Evolutionary conservation across 176 grass and related monocot genomes (phyloP).

Genomic region (Alopecurus myosuroides): DNA sequence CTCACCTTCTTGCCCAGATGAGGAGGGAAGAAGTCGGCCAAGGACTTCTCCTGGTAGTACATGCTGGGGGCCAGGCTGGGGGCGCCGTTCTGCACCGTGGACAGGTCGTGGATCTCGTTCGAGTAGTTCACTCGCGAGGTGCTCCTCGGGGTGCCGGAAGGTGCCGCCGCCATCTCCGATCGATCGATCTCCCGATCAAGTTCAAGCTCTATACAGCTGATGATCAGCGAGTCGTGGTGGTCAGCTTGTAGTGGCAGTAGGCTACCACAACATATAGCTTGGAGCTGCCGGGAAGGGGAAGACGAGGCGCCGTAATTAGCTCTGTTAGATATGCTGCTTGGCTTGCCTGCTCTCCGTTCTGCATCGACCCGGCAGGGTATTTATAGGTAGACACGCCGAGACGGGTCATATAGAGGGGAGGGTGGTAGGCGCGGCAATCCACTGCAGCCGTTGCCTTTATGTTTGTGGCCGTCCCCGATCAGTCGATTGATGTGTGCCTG

Average conservation of each 20-base stretch:
- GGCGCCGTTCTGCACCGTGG: constrained; percentile 50
- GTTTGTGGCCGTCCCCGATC: constrained; percentile 25
- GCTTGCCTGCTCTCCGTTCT: constrained; percentile 24
- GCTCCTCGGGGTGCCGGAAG: constrained; percentile 4
- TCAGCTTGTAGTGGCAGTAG: not conserved
- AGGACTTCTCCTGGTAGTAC: constrained; percentile 47
- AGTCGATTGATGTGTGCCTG: too few relatives aligned
- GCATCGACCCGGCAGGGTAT: not conserved
- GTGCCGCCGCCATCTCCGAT: constrained; percentile 1
- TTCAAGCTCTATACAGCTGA: not conserved
- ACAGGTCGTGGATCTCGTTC: constrained; percentile 90
- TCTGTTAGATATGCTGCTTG: not conserved
- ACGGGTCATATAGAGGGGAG: not conserved
- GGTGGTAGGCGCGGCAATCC: constrained; percentile 18
- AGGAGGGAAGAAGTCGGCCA: constrained; percentile 67
- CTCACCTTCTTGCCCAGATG: constrained; percentile 65
- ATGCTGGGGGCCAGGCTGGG: constrained; percentile 29
- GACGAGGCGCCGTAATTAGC: not conserved
- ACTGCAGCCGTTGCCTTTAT: constrained; percentile 27
- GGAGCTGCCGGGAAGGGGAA: not conserved
- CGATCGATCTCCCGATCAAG: not conserved
- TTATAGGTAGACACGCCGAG: constrained; percentile 35
- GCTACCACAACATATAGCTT: not conserved
- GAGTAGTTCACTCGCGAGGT: constrained; percentile 67
- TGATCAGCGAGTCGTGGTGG: not conserved